Evolutionary conservation across 495 filamentous ascomycete species (phyloP), one percentile per base, ranked within the genome.

Genomic region (Aspergillus hancockii): DNA sequence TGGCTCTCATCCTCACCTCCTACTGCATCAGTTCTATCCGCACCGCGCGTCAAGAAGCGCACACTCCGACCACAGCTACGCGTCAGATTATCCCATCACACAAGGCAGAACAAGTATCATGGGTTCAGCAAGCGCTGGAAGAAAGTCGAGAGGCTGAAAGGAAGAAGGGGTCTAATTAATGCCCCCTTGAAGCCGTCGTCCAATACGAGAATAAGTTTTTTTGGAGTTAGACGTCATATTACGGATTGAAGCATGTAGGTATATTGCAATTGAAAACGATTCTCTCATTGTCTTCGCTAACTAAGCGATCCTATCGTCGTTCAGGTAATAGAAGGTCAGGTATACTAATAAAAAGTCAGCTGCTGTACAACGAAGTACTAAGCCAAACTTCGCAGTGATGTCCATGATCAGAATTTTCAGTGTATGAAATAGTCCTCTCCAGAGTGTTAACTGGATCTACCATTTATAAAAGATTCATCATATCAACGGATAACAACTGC

Each of bases 21-120:
- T 82, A 83, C 62, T 75, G 76, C 58, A 60, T 80, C 58, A 78
- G 70, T 25, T 81, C 80, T 1, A 82, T 83, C 50, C 67, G 71
- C 40, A 72, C 77, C 23, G 80, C 80, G 1, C 68, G 75, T 41
- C 70, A 67, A 22, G 74, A 76, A 46, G 71, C 71, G 2, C 67
- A 71, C 51, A 52, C 52, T 13, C 16, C 34, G 19, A 56, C 43
- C 16, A 40, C 57, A 18, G 25, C 31, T 22, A 8, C 49, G n/a
- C 60, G 54, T 47, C 52, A 45, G 41, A 58, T 54, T 46, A 22
- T 40, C 16, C 34, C 55, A n/a, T n/a, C 31, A 12, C 45, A 57
- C 32, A 49, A 64, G 31, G 52, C 50, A 32, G 61, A 63, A 50
- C 67, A 71, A 52, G 53, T 61, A 10, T 68, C 68, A 0, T 77